Conservation (phyloP, 148 eudicot species). For the Fallopia convolvulus region DNA sequence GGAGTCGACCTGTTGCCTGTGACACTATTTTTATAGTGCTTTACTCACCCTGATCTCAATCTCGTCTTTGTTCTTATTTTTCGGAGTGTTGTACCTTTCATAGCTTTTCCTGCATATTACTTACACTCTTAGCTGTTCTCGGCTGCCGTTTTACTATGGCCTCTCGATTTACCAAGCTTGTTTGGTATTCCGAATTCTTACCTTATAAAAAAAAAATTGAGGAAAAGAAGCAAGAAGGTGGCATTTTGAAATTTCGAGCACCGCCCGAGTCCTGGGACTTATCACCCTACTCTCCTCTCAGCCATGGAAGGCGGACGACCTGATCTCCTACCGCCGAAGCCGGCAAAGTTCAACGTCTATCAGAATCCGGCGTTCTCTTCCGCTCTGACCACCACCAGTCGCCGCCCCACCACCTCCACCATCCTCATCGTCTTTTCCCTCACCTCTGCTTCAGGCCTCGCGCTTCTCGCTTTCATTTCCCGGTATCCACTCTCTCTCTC, state of each 20-base stretch:
- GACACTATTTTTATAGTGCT: no score
- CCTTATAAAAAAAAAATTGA: no score
- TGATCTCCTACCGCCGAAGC: conserved; percentile 18
- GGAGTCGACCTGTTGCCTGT: no score
- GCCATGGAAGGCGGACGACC: conserved; percentile 13
- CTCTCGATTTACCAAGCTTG: no score
- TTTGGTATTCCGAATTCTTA: no score
- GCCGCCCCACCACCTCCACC: conserved; percentile 58
- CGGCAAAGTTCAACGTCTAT: conserved; percentile 59
- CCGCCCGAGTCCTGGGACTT: neutral
- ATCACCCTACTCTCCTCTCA: neutral
- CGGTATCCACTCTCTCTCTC: conserved; percentile 27
- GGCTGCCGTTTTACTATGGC: no score
- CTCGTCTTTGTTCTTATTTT: no score
- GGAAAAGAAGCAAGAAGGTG: neutral
- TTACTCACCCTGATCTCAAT: no score
- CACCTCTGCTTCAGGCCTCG: conserved; percentile 42
- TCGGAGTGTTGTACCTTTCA: no score
- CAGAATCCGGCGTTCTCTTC: conserved; percentile 71
- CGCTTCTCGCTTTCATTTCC: conserved; percentile 31
- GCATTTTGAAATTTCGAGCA: neutral
- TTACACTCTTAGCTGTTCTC: no score
- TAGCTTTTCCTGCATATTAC: no score
- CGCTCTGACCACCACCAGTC: conserved; percentile 66
- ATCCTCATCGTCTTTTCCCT: conserved; percentile 48